A percentile compares a stretch with the other conserved stretches of the same genome.
Evolutionary conservation across 1,284 basidiomycete genomes (phyloP).

Genomic region (Puccinia polysora): DNA sequence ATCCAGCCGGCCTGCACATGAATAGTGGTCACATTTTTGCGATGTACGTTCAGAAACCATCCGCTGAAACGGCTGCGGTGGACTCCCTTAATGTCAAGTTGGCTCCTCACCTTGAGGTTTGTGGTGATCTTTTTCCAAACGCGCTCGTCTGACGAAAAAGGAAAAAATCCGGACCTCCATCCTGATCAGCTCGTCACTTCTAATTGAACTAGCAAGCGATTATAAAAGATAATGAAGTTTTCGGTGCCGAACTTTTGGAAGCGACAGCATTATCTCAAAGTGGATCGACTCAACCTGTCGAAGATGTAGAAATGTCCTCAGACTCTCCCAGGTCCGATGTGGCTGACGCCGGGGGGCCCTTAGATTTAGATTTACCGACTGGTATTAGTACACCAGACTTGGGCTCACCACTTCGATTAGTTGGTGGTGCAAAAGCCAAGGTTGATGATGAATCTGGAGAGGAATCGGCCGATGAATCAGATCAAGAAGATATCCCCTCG

Average conservation of each 20-base stretch:
- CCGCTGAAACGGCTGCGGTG: neutral
- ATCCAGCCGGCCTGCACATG: slow-evolving; percentile 40
- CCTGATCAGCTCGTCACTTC: neutral
- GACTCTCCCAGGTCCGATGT: slow-evolving; percentile 42
- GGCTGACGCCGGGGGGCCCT: slow-evolving; percentile 16
- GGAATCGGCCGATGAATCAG: neutral
- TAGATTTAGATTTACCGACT: slow-evolving; percentile 10
- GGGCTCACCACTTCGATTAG: slow-evolving; percentile 25
- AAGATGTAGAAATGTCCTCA: slow-evolving; percentile 25
- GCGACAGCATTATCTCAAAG: neutral
- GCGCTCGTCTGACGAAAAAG: neutral
- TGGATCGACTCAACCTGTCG: neutral
- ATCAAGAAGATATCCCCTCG: neutral
- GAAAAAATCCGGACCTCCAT: neutral
- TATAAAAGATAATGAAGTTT: slow-evolving; percentile 34
- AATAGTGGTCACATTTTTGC: slow-evolving; percentile 43
- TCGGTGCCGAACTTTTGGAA: slow-evolving; percentile 10
- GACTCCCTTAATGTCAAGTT: slow-evolving; percentile 19
- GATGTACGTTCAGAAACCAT: slow-evolving; percentile 18
- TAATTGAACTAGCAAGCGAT: slow-evolving; percentile 9
- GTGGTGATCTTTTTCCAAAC: neutral
- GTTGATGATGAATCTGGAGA: neutral
- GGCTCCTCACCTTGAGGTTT: slow-evolving; percentile 17
- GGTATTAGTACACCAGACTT: neutral
- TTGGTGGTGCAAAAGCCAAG: slow-evolving; percentile 11